A percentile compares a stretch with the other conserved stretches of the same genome.
Evolutionary conservation across 495 filamentous ascomycete genomes (phyloP).

Genomic region (Friedmanniomyces simplex): DNA sequence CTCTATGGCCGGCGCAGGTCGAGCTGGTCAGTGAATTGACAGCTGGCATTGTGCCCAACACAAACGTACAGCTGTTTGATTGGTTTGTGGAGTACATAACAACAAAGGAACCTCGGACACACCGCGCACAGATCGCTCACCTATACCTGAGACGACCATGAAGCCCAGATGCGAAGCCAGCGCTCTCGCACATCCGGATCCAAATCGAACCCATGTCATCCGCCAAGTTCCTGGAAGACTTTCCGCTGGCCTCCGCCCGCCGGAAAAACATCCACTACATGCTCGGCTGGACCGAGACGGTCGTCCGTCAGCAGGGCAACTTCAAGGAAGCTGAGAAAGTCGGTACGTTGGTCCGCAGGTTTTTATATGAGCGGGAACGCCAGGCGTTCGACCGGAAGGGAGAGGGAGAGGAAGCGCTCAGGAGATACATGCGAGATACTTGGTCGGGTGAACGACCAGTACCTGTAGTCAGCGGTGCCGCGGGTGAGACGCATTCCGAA

Average conservation of each 20-base stretch:
- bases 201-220: neutral
- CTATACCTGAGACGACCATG: neutral
- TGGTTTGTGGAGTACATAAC: neutral
- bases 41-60: neutral
- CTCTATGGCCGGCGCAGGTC: neutral
- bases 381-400: neutral
- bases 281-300: neutral
- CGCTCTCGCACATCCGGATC: neutral
- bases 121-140: neutral
- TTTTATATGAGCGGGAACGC: neutral
- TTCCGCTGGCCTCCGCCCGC: neutral
- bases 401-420: neutral
- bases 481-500: neutral
- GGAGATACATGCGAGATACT: neutral
- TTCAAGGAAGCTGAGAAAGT: neutral
- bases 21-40: neutral
- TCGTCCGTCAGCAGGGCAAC: neutral
- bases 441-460: neutral
- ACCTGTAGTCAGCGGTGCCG: neutral
- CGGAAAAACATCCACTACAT: neutral
- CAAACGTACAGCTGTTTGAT: neutral
- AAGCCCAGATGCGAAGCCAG: neutral
- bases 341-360: neutral
- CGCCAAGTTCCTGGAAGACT: neutral
- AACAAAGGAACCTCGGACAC: neutral